Percentiles rank a stretch among this genome's conserved stretches.
These are phyloP conservation scores for Tylopilus rubrobrunneus DNA, from an alignment of 768 basidiomycete genomes.

Conservation along the genomic window DNA sequence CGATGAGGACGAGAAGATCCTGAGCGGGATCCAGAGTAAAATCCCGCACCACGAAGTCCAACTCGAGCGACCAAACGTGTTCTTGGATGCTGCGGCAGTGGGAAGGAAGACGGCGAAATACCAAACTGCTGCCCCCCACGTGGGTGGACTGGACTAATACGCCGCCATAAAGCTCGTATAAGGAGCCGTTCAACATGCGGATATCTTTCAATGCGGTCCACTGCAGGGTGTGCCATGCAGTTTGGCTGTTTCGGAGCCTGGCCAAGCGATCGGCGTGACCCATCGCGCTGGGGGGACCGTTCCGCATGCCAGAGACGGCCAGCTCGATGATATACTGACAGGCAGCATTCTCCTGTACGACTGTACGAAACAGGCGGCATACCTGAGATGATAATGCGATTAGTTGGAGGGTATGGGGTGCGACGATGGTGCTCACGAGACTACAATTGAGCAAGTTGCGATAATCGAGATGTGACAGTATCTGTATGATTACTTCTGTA, in stretches of 20 bases:
- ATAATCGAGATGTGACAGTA: constrained; percentile 18
- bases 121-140: constrained; percentile 27
- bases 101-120: constrained; percentile 50
- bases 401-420: not conserved
- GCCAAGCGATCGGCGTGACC: constrained; percentile 34
- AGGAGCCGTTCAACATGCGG: constrained; percentile 39
- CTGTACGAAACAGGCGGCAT: constrained; percentile 29
- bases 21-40: constrained; percentile 66
- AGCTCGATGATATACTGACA: constrained; percentile 46
- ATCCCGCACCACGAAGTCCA: constrained; percentile 44
- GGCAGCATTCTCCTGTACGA: constrained; percentile 28
- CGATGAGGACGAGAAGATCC: constrained; percentile 55
- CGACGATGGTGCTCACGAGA: constrained; percentile 14
- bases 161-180: constrained; percentile 60
- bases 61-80: constrained; percentile 40
- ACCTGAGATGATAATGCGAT: constrained; percentile 23
- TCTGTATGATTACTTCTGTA: constrained; percentile 22
- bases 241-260: constrained; percentile 36
- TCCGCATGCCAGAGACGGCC: constrained; percentile 38
- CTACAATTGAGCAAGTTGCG: constrained; percentile 28
- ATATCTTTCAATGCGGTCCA: constrained; percentile 34
- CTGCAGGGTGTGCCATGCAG: constrained; percentile 37
- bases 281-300: constrained; percentile 32
- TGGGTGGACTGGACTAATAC: constrained; percentile 44
- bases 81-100: constrained; percentile 43